Evolutionary conservation across 1,284 basidiomycete genomes (phyloP).

Genomic region (Heterobasidion parviporum): DNA sequence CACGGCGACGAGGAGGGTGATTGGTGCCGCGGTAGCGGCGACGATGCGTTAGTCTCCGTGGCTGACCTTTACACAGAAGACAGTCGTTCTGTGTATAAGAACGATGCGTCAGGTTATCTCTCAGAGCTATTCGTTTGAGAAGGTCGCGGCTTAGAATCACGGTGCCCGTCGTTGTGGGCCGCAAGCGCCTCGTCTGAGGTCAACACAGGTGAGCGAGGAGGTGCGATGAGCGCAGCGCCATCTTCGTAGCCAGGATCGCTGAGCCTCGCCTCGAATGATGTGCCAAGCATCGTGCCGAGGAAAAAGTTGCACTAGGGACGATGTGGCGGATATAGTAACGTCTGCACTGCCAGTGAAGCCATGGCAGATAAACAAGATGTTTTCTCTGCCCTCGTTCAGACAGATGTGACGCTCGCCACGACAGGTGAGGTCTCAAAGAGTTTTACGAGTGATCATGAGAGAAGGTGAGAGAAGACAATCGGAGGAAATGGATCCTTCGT

Average conservation of each 20-base stretch:
- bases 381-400: slow-evolving; percentile 71
- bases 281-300: slow-evolving; percentile 95
- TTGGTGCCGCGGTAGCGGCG: slow-evolving; percentile 20
- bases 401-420: slow-evolving; percentile 16
- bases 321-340: slow-evolving; percentile 88
- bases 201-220: slow-evolving; percentile 27
- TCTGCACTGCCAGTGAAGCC: slow-evolving; percentile 96
- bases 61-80: too few species aligned
- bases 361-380: slow-evolving; percentile 96
- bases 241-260: slow-evolving; percentile 87
- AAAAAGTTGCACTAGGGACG: slow-evolving; percentile 88
- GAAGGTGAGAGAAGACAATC: background rate
- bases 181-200: slow-evolving; percentile 43
- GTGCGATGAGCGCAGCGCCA: slow-evolving; percentile 40
- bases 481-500: background rate
- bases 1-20: slow-evolving; percentile 10
- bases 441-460: background rate
- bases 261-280: slow-evolving; percentile 97
- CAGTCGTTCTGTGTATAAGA: too few species aligned
- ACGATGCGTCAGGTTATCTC: slow-evolving; percentile 10
- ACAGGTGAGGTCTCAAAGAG: background rate
- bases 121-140: background rate
- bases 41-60: slow-evolving; percentile 15
- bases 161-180: slow-evolving; percentile 82
- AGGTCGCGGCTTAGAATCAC: slow-evolving; percentile 15